Percentiles rank a stretch among this genome's conserved stretches.
Conservation (phyloP, 2,329 filamentous ascomycete species). For the Botryosphaeria agaves region DNA sequence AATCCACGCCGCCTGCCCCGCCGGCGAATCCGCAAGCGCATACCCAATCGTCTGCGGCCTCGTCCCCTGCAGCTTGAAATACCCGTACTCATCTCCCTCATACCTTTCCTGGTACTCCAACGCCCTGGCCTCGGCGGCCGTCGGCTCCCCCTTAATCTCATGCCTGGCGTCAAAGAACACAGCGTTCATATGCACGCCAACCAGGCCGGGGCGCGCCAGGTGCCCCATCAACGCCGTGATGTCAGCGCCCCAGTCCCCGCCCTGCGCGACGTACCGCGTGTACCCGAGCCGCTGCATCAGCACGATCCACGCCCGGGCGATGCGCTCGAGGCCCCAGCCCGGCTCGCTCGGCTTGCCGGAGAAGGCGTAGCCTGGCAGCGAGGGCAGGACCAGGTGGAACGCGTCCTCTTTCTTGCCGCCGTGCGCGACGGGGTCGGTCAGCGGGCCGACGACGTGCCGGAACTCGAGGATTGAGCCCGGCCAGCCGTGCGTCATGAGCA, state of each 20-base stretch:
- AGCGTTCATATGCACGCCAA: constrained; percentile 4
- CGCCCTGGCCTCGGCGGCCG: constrained; percentile 4
- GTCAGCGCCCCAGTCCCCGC: constrained; percentile 6
- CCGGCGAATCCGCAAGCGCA: constrained; percentile 15
- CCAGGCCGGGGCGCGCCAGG: no score
- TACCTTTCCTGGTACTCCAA: constrained; percentile 7
- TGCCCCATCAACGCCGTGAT: constrained; percentile 1
- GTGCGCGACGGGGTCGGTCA: constrained; percentile 7
- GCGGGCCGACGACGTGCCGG: constrained; percentile 9
- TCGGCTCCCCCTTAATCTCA: no score
- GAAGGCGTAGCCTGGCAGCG: constrained; percentile 27
- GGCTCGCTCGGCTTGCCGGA: constrained; percentile 9
- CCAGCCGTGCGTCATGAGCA: constrained; percentile 20
- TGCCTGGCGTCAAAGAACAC: no score
- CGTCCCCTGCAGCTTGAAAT: constrained; percentile 9
- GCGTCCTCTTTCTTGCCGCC: constrained; percentile 13
- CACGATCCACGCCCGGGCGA: constrained; percentile 9
- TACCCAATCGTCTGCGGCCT: constrained; percentile 13
- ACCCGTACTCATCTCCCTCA: constrained; percentile 7
- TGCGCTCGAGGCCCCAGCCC: constrained; percentile 7
- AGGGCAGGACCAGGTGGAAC: constrained; percentile 29
- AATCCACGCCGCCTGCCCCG: constrained; percentile 14
- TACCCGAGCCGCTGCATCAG: constrained; percentile 26
- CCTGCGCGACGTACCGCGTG: constrained; percentile 10
- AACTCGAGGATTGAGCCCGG: constrained; percentile 19